Base-by-base conservation (phyloP, 2,329 filamentous ascomycete species). In the Ceratocystis ficicola region DNA sequence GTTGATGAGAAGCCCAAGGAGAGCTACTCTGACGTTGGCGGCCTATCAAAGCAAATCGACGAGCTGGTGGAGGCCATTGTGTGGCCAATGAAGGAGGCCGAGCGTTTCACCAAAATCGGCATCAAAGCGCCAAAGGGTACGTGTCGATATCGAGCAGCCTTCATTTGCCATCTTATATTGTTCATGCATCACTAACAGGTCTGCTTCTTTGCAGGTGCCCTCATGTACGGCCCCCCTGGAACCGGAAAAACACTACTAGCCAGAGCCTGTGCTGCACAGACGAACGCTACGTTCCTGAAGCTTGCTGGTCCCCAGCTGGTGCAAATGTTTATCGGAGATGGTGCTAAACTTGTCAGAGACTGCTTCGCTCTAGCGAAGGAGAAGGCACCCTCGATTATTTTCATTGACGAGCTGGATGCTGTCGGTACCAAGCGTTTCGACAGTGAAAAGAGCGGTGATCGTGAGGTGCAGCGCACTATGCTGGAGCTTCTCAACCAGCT, bases 21-120 rank as follows among this genome's bases (percentile, higher is more conserved):
- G 78, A 96, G 97, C 78, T 99, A 99, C 79, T 94, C 87, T 65
- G 94, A 99, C 78, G 95, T 99, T 15, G 94, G 94, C 78, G 94
- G 94, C 63, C 77, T 99, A 72, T 92, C 96, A 78, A 99, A 99
- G 80, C 94, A 99, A 80, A 99, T 99, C 73, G 93, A 96, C 76
- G 95, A 99, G 78, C 83, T 99, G 65, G 92, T 99, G 7, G 94
- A 99, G 79, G 94, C 94, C 66, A 94, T 99, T 62, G 94, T 99
- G 36, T 97, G 93, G 93, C 94, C 94, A 1, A 99, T 99, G 94
- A 97, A 97, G 83, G 93, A 99, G 78, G 92, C 94, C 1, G 95
- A 99, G 72, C 85, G 93, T 22, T 99, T 99, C 81, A 97, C 96
- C 83, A 97, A 96, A 83, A 96, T 99, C 73, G 94, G 94, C 71